A percentile compares a stretch with the other conserved stretches of the same genome.
Evolutionary conservation across 192 early-diverging fungal species (phyloP).

Genomic region (Thamnidium elegans): DNA sequence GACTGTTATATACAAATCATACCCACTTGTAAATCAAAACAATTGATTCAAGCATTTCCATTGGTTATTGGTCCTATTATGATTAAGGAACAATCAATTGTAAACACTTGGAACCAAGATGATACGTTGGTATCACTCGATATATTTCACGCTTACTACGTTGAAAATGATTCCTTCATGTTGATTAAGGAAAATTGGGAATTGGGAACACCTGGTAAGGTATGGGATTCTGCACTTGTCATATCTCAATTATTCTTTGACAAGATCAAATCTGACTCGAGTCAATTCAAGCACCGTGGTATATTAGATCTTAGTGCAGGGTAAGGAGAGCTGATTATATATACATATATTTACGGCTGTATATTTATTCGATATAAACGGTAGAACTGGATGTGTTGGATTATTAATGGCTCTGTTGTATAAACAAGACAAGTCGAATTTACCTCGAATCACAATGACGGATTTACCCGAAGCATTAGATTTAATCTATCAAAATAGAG

Average conservation of each 20-base stretch:
- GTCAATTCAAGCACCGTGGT: slow-evolving; percentile 25
- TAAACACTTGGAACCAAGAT: neutral
- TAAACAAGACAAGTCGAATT: neutral
- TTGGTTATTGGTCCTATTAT: slow-evolving; percentile 11
- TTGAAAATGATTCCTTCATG: slow-evolving; percentile 3
- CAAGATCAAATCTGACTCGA: slow-evolving; percentile 3
- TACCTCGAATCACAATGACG: slow-evolving; percentile 27
- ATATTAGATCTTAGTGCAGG: slow-evolving; percentile 48
- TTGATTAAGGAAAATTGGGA: slow-evolving; percentile 35
- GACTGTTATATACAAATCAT: neutral
- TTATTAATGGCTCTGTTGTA: neutral
- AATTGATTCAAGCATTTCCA: neutral
- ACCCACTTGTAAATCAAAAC: neutral
- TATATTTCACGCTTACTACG: slow-evolving; percentile 14
- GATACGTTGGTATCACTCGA: neutral
- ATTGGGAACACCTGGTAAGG: slow-evolving; percentile 39
- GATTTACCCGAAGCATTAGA: slow-evolving; percentile 39
- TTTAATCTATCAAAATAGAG: slow-evolving; percentile 33
- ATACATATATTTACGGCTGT: slow-evolving; percentile 18
- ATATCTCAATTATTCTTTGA: slow-evolving; percentile 33
- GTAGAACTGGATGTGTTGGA: slow-evolving; percentile 24
- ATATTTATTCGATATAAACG: neutral
- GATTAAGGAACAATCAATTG: neutral
- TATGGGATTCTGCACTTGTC: slow-evolving; percentile 49
- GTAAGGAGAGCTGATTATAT: slow-evolving; percentile 30